phyloP scores from a whole-genome alignment of 2,329 filamentous ascomycete species.

The Fusarium oligoseptatum region DNA sequence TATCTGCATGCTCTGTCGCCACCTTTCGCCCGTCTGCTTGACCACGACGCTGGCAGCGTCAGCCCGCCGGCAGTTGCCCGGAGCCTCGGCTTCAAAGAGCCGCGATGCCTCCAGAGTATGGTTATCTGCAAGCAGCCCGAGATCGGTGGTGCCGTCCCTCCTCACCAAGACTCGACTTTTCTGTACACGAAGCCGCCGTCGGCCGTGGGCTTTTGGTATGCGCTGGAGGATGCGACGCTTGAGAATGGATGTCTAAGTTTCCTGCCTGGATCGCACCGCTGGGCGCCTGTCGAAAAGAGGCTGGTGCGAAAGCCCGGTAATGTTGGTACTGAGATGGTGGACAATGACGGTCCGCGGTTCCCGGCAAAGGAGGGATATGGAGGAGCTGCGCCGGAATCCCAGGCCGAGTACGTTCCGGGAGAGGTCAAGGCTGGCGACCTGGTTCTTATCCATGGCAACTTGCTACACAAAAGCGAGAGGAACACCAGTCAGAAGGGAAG shows the following conservation, averaged over 20 bases:
- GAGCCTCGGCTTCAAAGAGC: slow-evolving; percentile 80
- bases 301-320: slow-evolving; percentile 76
- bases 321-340: slow-evolving; percentile 76
- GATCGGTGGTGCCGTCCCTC: slow-evolving; percentile 90
- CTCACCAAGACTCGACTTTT: slow-evolving; percentile 94
- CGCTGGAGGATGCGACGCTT: slow-evolving; percentile 88
- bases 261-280: slow-evolving; percentile 83
- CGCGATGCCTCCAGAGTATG: slow-evolving; percentile 91
- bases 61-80: slow-evolving; percentile 74
- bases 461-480: slow-evolving; percentile 95
- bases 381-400: slow-evolving; percentile 55
- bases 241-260: slow-evolving; percentile 93
- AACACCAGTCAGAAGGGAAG: slow-evolving; percentile 88
- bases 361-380: slow-evolving; percentile 66
- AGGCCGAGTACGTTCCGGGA: slow-evolving; percentile 75
- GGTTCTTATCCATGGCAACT: slow-evolving; percentile 94
- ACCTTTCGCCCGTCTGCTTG: slow-evolving; percentile 72
- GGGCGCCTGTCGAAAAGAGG: slow-evolving; percentile 77
- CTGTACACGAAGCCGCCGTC: slow-evolving; percentile 90
- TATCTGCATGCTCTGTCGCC: slow-evolving; percentile 77
- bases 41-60: slow-evolving; percentile 52
- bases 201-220: slow-evolving; percentile 97
- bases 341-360: slow-evolving; percentile 76
- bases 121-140: slow-evolving; percentile 98
- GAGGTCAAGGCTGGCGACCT: slow-evolving; percentile 93